Evolutionary conservation across 2,329 filamentous ascomycete genomes (phyloP).

Genomic region (Xylaria digitata): DNA sequence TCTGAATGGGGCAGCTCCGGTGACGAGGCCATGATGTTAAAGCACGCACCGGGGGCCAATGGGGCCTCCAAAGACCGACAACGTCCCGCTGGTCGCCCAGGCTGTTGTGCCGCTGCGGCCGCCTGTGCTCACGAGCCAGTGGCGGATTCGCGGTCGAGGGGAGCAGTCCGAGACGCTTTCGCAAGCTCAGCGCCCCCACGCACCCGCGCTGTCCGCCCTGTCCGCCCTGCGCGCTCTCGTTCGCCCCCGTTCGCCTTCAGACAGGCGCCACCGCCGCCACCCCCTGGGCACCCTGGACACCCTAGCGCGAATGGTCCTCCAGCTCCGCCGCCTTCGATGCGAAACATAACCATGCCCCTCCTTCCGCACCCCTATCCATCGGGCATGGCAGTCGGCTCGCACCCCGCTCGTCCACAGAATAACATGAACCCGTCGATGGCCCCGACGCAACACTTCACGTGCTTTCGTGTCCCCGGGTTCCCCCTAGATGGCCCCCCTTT

Average conservation of each 20-base stretch:
- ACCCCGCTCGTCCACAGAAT: slow-evolving; percentile 20
- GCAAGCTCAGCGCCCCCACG: slow-evolving; percentile 19
- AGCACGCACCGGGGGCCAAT: neutral
- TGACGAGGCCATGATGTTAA: slow-evolving; percentile 40
- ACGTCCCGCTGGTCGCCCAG: slow-evolving; percentile 11
- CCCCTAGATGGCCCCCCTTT: slow-evolving; percentile 6
- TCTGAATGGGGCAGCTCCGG: slow-evolving; percentile 47
- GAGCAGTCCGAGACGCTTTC: slow-evolving; percentile 3
- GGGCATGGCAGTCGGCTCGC: slow-evolving; percentile 11
- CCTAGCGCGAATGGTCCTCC: slow-evolving; percentile 20
- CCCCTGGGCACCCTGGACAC: slow-evolving; percentile 20
- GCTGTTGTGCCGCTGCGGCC: neutral
- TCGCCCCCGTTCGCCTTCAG: slow-evolving; percentile 18
- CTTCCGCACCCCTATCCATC: slow-evolving; percentile 3
- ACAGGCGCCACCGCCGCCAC: slow-evolving; percentile 27
- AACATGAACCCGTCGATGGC: slow-evolving; percentile 17
- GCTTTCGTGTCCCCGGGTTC: slow-evolving; percentile 10
- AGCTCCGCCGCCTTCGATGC: slow-evolving; percentile 26
- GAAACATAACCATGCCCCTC: slow-evolving; percentile 20
- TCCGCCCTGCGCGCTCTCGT: slow-evolving; percentile 23
- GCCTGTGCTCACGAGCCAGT: slow-evolving; percentile 14
- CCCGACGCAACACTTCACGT: slow-evolving; percentile 7
- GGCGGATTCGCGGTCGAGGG: slow-evolving; percentile 17
- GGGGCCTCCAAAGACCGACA: slow-evolving; percentile 18
- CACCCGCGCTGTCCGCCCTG: slow-evolving; percentile 20